Conservation (phyloP, 2,329 filamentous ascomycete genomes). For the Fusarium chuoi region DNA sequence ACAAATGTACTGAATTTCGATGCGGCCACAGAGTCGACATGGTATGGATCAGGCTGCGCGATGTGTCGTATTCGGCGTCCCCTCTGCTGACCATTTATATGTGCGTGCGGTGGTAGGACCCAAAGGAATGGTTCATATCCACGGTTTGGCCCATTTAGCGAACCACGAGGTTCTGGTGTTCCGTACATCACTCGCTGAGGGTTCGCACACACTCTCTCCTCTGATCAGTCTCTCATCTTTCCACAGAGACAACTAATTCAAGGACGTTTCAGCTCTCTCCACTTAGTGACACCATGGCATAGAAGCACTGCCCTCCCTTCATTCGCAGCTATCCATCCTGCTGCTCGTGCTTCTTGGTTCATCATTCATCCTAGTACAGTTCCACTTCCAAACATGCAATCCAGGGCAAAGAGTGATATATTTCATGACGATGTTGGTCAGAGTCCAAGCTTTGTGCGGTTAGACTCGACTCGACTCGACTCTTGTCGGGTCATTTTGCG, state of each 20-base stretch:
- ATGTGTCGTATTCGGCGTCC: conserved; percentile 7
- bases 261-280: conserved; percentile 29
- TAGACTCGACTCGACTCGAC: not conserved
- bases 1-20: not conserved
- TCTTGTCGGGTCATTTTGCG: conserved; percentile 13
- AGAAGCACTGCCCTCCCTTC: conserved; percentile 10
- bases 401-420: conserved; percentile 3
- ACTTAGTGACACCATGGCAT: conserved; percentile 6
- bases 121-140: conserved; percentile 22
- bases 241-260: conserved; percentile 19
- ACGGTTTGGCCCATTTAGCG: not conserved
- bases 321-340: not conserved
- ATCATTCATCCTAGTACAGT: conserved; percentile 3
- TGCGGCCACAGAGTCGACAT: not conserved
- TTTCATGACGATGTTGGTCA: conserved; percentile 7
- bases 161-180: conserved; percentile 1
- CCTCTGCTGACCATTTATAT: conserved; percentile 6
- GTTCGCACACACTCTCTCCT: not conserved
- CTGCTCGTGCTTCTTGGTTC: conserved; percentile 7
- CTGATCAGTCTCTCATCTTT: not conserved
- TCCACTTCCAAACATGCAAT: not conserved
- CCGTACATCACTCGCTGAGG: not conserved
- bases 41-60: conserved; percentile 2
- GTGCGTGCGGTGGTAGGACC: not conserved
- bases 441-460: not conserved